These are phyloP conservation scores for Sambucus nigra DNA, from an alignment of 129 eudicot genomes.

Conservation along the genomic window DNA sequence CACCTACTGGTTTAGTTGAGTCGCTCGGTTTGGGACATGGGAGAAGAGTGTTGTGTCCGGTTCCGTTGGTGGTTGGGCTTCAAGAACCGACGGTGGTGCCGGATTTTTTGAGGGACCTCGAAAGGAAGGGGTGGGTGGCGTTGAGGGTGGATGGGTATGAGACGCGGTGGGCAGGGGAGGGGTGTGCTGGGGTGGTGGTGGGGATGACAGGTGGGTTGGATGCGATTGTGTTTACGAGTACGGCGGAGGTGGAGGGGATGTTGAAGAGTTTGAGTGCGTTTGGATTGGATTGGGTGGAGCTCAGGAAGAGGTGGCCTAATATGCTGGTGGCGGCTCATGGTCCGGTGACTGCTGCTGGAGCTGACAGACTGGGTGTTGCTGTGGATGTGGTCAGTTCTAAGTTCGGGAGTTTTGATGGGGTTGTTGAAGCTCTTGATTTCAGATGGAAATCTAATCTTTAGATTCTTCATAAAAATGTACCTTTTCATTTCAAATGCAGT, in stretches of 20 bases:
- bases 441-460: too few relatives aligned
- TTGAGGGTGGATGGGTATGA: constrained; percentile 60
- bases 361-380: constrained; percentile 61
- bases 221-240: constrained; percentile 72
- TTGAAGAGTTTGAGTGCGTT: constrained; percentile 64
- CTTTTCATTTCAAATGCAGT: too few relatives aligned
- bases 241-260: constrained; percentile 81
- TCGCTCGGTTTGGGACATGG: constrained; percentile 55
- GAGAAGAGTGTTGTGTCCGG: constrained; percentile 57
- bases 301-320: constrained; percentile 47
- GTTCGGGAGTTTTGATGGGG: constrained; percentile 74
- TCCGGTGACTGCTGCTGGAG: constrained; percentile 89
- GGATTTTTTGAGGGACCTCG: constrained; percentile 32
- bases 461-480: too few relatives aligned
- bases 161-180: constrained; percentile 71
- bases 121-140: constrained; percentile 50
- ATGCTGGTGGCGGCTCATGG: constrained; percentile 88
- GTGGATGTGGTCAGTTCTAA: constrained; percentile 61
- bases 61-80: constrained; percentile 64
- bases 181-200: constrained; percentile 27
- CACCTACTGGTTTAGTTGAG: constrained; percentile 58
- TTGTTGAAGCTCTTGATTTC: constrained; percentile 64
- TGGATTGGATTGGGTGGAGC: constrained; percentile 59
- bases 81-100: constrained; percentile 82
- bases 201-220: constrained; percentile 33